Conservation (phyloP, 495 filamentous ascomycete genomes). For the Tuber aestivum region DNA sequence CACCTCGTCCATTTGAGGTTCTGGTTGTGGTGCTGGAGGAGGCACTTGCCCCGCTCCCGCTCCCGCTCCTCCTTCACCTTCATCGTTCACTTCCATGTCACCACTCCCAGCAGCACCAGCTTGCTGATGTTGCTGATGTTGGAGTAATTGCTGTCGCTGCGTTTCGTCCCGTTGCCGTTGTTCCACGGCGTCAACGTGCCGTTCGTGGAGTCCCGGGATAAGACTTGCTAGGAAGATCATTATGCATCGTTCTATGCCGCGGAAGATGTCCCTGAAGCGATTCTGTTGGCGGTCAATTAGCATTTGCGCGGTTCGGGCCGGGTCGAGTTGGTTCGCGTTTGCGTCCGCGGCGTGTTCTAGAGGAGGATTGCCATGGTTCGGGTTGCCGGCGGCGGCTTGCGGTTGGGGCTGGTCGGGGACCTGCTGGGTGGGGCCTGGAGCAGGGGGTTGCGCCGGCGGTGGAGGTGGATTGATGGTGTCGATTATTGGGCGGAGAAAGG, state of each 20-base stretch:
- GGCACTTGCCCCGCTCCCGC: background rate
- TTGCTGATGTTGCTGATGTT: background rate
- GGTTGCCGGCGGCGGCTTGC: constrained; percentile 5
- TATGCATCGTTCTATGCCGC: constrained; percentile 33
- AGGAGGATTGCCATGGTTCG: constrained; percentile 11
- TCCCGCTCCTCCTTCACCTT: background rate
- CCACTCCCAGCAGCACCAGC: background rate
- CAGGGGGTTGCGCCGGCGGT: constrained; percentile 5
- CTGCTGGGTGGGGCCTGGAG: constrained; percentile 4
- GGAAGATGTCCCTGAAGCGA: constrained; percentile 25
- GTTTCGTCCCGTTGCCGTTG: constrained; percentile 28
- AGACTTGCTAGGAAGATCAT: constrained; percentile 40
- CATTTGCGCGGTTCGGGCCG: constrained; percentile 32
- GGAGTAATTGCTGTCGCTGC: background rate
- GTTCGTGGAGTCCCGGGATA: constrained; percentile 38
- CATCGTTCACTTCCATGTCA: background rate
- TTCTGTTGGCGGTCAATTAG: constrained; percentile 30
- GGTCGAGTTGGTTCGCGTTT: constrained; percentile 26
- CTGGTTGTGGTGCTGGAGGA: background rate
- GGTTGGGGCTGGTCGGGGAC: constrained; percentile 19
- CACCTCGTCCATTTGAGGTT: background rate
- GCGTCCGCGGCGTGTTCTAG: constrained; percentile 16
- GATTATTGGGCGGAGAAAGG: constrained; percentile 31
- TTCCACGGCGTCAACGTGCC: constrained; percentile 40
- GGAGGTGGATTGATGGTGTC: constrained; percentile 32